Percentiles rank a stretch among this genome's conserved stretches.
phyloP scores from a whole-genome alignment of 495 filamentous ascomycete genomes.

The Bathelium albidoporum region DNA sequence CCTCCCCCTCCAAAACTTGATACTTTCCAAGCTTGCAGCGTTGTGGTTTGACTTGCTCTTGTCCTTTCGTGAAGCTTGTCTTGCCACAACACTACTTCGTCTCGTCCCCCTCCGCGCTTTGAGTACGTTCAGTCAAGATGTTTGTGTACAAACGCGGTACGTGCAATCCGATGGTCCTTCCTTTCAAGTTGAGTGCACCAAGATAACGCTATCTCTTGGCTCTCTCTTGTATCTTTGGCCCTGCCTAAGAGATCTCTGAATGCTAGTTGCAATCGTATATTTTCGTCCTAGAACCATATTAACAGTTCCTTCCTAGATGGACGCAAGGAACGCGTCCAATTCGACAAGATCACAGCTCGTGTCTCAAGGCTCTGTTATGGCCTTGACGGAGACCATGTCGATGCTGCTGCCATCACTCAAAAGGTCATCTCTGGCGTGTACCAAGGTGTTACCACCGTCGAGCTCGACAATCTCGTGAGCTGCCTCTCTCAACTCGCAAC shows the following conservation, averaged over 20 bases:
- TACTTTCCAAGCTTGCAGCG: background rate
- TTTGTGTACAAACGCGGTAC: conserved; percentile 64
- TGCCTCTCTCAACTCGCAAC: conserved; percentile 4
- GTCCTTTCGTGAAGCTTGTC: conserved; percentile 4
- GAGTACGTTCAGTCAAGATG: conserved; percentile 36
- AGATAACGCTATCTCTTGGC: background rate
- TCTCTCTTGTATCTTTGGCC: background rate
- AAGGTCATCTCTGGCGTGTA: conserved; percentile 99
- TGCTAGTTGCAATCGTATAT: conserved; percentile 6
- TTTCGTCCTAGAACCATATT: conserved; percentile 17
- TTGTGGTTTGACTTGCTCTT: conserved; percentile 3
- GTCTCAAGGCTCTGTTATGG: conserved; percentile 96
- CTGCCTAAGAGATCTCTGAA: background rate
- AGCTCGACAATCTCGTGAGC: conserved; percentile 91
- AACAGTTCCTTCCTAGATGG: conserved; percentile 53
- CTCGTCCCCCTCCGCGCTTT: background rate
- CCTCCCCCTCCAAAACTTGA: conserved; percentile 2
- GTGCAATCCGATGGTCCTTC: conserved; percentile 21
- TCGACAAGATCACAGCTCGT: conserved; percentile 99
- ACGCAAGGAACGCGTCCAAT: conserved; percentile 98
- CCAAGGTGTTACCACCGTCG: conserved; percentile 90
- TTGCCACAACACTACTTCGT: background rate
- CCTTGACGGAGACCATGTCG: conserved; percentile 90
- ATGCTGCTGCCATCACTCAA: conserved; percentile 95
- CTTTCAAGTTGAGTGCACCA: background rate